phyloP scores from a whole-genome alignment of 306 rosid genomes.

The Macrotyloma uniflorum region DNA sequence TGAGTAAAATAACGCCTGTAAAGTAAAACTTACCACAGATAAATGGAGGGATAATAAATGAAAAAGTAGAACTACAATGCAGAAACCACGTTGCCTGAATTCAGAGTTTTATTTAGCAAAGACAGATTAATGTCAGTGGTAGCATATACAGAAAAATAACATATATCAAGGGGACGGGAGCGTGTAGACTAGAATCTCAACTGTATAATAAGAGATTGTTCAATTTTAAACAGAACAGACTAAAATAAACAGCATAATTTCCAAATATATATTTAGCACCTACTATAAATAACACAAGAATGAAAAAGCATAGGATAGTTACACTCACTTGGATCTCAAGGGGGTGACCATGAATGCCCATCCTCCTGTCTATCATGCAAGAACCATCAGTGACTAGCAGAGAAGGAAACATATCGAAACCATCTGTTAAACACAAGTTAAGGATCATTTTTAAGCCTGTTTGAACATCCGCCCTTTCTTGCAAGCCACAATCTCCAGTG shows the following conservation, averaged over 20 bases:
- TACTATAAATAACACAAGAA: slow-evolving; percentile 21
- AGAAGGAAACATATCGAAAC: slow-evolving; percentile 99
- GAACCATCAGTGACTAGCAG: slow-evolving; percentile 95
- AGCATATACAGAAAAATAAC: not conserved
- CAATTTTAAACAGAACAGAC: slow-evolving; percentile 12
- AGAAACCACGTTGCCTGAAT: slow-evolving; percentile 15
- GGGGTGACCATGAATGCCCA: slow-evolving; percentile 99
- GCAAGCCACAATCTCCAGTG: slow-evolving; percentile 85
- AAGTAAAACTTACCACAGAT: slow-evolving; percentile 34
- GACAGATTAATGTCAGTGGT: not conserved
- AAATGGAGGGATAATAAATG: slow-evolving; percentile 15
- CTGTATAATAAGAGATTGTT: slow-evolving; percentile 10
- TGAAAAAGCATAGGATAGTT: slow-evolving; percentile 23
- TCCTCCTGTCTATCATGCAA: slow-evolving; percentile 96
- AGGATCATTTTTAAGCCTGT: slow-evolving; percentile 97
- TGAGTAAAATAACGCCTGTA: slow-evolving; percentile 91
- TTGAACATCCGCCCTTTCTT: slow-evolving; percentile 94
- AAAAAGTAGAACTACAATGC: slow-evolving; percentile 3
- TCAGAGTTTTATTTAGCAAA: slow-evolving; percentile 29
- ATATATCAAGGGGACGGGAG: not conserved
- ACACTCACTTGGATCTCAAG: slow-evolving; percentile 93
- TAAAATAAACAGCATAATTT: slow-evolving; percentile 17
- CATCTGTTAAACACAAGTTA: slow-evolving; percentile 91
- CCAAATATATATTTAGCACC: slow-evolving; percentile 25
- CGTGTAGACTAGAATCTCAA: not conserved